These are phyloP conservation scores for Alternaria novae-zelandiae DNA, from an alignment of 2,329 filamentous ascomycete genomes.

Conservation along the genomic window DNA sequence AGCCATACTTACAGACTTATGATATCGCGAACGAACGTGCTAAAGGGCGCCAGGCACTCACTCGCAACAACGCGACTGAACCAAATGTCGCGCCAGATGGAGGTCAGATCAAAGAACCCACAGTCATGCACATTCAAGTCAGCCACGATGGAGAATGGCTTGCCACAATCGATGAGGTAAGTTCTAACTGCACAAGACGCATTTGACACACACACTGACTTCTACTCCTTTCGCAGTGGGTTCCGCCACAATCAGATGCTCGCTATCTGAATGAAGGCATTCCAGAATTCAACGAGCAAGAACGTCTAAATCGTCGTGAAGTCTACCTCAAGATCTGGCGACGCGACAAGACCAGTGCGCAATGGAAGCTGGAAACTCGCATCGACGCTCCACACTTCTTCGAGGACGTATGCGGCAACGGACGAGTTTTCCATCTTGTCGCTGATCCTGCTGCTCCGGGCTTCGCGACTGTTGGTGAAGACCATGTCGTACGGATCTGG, in stretches of 20 bases:
- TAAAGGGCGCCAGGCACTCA: slow-evolving; percentile 84
- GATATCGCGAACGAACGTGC: slow-evolving; percentile 81
- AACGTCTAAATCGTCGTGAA: slow-evolving; percentile 65
- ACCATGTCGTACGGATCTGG: slow-evolving; percentile 82
- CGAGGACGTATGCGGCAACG: slow-evolving; percentile 57
- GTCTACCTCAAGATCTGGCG: slow-evolving; percentile 91
- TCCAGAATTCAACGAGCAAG: slow-evolving; percentile 50
- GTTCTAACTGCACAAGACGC: not conserved
- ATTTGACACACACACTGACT: not conserved
- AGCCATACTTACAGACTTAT: slow-evolving; percentile 80
- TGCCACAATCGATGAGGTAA: slow-evolving; percentile 80
- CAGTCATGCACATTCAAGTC: slow-evolving; percentile 75
- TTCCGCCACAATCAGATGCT: slow-evolving; percentile 72
- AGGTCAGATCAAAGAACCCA: slow-evolving; percentile 75
- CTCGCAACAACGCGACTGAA: slow-evolving; percentile 85
- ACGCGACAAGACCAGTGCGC: slow-evolving; percentile 61
- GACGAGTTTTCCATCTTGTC: slow-evolving; percentile 73
- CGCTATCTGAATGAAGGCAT: slow-evolving; percentile 59
- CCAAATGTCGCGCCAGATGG: slow-evolving; percentile 77
- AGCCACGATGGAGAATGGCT: slow-evolving; percentile 87
- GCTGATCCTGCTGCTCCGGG: slow-evolving; percentile 71
- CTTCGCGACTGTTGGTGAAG: slow-evolving; percentile 86
- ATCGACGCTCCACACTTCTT: slow-evolving; percentile 79
- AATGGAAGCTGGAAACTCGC: slow-evolving; percentile 79
- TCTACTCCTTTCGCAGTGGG: slow-evolving; percentile 62